Base-by-base conservation (phyloP, 306 rosid species). In the Pyrus communis region DNA sequence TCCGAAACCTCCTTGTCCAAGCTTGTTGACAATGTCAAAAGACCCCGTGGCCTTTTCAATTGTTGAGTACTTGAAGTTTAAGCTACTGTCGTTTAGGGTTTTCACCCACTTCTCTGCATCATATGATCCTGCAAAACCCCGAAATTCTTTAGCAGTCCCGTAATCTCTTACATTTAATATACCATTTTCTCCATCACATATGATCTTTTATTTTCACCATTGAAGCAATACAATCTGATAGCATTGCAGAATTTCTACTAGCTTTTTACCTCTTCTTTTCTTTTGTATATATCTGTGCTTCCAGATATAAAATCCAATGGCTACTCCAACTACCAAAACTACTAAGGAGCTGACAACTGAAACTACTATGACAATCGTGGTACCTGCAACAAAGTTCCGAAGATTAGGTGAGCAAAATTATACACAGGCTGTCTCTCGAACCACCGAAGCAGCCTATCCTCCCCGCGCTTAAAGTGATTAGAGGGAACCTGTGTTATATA, bases 1-100 rank as follows among this genome's bases (percentile, higher is more conserved):
- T 80, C 98, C 98, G 60, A 92, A 95, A 45, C 99, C 99, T 80
- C 97, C 99, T 74, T 90, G 99, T 33, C 99, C 97, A 58, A 95
- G 88, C 86, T 90, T 95, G 89, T 92, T 91, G 17, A 76, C 77
- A 2, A 75, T 79, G 67, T 78, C 77, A 67, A 95, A 95, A 33
- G 89, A 86, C 58, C 69, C 86, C 2, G 97, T 95, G 31, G 97
- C 99, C 84, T 82, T 92, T 65, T 95, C 99, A 73, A 95, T 80
- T 59, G 89, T 84, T 4, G 97, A 87, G 84, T 88, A 95, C 87
- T 95, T 92, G 89, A 95, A 92, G 78, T 92, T 85, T 87, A 92
- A 83, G 87, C 88, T 89, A 43, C 88, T 92, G 75, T 86, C 87
- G 43, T 90, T 77, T 38, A 95, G 92, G 65, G 87, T 82, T 81